Evolutionary conservation across 345 rosid species (phyloP).

Genomic region (Cardamine resedifolia): DNA sequence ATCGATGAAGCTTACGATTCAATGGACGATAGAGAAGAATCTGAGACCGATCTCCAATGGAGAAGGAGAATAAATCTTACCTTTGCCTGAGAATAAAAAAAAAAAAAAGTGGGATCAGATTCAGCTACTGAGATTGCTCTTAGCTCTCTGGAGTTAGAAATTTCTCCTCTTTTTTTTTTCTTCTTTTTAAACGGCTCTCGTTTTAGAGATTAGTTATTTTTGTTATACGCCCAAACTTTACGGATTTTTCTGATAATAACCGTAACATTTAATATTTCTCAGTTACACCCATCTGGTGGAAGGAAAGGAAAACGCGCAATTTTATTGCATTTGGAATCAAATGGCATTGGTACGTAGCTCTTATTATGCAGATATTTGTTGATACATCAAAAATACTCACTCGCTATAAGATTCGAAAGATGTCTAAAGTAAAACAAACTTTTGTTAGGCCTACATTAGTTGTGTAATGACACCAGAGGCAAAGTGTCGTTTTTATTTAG

Average conservation of each 20-base stretch:
- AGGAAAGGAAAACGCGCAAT: background rate
- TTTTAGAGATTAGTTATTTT: background rate
- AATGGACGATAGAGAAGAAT: background rate
- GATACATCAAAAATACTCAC: background rate
- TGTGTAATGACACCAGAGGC: no score
- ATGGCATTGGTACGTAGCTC: no score
- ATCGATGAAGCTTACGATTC: conserved; percentile 5
- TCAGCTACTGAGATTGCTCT: conserved; percentile 26
- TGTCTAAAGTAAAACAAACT: no score
- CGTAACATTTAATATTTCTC: background rate
- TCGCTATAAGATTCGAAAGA: background rate
- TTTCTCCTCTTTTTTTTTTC: background rate
- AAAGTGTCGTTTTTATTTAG: no score
- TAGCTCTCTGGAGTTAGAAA: conserved; percentile 8
- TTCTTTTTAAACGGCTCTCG: conserved; percentile 16
- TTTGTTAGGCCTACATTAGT: no score
- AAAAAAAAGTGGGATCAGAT: conserved; percentile 26
- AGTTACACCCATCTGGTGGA: background rate
- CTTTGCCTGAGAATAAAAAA: conserved; percentile 22
- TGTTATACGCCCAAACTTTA: background rate
- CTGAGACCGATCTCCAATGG: conserved; percentile 4
- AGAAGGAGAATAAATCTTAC: conserved; percentile 21
- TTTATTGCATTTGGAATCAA: background rate
- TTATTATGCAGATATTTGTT: background rate
- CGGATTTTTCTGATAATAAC: background rate